Conservation (phyloP, 768 basidiomycete genomes). For the Macrolepiota dolichaula region DNA sequence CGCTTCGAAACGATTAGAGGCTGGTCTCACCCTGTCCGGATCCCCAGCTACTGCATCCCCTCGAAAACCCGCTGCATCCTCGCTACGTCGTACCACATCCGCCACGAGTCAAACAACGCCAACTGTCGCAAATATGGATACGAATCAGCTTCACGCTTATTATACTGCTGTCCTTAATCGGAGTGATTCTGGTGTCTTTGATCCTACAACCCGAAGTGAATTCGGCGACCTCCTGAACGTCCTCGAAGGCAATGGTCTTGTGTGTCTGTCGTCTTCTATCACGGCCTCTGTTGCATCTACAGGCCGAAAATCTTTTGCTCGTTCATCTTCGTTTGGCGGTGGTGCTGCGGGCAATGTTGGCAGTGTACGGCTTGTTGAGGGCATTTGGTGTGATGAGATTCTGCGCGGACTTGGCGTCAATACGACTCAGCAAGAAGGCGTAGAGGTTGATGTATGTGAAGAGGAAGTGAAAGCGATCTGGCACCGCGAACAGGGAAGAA, state of each 20-base stretch:
- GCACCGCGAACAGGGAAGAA: conserved; percentile 15
- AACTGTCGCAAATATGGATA: conserved; percentile 44
- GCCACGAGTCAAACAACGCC: conserved; percentile 22
- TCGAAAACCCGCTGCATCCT: conserved; percentile 33
- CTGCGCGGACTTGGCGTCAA: conserved; percentile 64
- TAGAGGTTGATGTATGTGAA: conserved; percentile 33
- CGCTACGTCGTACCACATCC: conserved; percentile 51
- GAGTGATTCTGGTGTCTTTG: conserved; percentile 50
- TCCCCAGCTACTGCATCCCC: conserved; percentile 32
- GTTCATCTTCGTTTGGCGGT: conserved; percentile 54
- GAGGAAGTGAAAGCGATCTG: conserved; percentile 36
- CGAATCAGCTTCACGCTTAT: conserved; percentile 59
- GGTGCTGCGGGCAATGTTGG: conserved; percentile 32
- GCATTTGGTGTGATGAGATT: conserved; percentile 65
- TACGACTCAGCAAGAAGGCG: conserved; percentile 15
- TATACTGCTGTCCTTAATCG: conserved; percentile 60
- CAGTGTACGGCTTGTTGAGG: conserved; percentile 57
- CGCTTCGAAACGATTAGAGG: conserved; percentile 59
- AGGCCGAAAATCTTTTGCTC: conserved; percentile 49
- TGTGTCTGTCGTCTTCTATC: conserved; percentile 38
- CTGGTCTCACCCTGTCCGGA: conserved; percentile 48
- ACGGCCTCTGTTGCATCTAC: conserved; percentile 35
- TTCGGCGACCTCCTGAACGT: conserved; percentile 70
- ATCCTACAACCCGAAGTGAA: conserved; percentile 70
- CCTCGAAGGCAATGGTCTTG: conserved; percentile 70